Evolutionary conservation across 2,329 filamentous ascomycete species (phyloP), one percentile per base, ranked within the genome.

Genomic region (Clonostachys byssicola): DNA sequence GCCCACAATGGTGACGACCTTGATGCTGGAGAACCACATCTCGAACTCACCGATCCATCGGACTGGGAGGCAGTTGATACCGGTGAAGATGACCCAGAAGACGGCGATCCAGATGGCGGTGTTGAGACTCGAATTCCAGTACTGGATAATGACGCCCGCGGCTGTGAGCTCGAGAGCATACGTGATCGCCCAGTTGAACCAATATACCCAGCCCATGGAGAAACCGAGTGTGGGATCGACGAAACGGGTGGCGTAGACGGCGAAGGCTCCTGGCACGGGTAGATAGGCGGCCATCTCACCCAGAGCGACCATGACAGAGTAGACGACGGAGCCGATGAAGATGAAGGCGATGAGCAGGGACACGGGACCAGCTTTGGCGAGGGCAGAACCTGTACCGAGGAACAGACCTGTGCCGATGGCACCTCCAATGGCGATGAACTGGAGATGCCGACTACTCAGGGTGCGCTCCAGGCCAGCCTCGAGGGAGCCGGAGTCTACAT

Each of bases 361-460:
- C 16, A 71, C 72, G 44, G 60, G 59, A 3, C 61, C 60, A 5
- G 56, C 54, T 12, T 49, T 56, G 10, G 58, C 56, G n/a, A 53
- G 48, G 43, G 47, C 45, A 17, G 43, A 38, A 14, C 51, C 53
- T 13, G 46, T 49, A 16, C 50, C 48, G 40, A 55, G 46, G 41
- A 54, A 54, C 12, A 55, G 47, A 17, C 50, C 52, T 10, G 53
- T 54, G 18, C 48, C 52, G 35, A 55, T 54, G 6, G 9, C 13
- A 30, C 81, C 82, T 38, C 73, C 73, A 23, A 75, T 72, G 51
- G 73, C 73, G 47, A 75, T 73, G 61, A 75, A 75, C 53, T 74
- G 71, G 43, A 76, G 60, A 48, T 76, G 73, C 40, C 68, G 65
- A 39, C 64, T 69, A 9, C 23, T 30, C 23, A 30, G 23, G 23